Evolutionary conservation across 768 basidiomycete genomes (phyloP).

Genomic region (Auriscalpium orientale): DNA sequence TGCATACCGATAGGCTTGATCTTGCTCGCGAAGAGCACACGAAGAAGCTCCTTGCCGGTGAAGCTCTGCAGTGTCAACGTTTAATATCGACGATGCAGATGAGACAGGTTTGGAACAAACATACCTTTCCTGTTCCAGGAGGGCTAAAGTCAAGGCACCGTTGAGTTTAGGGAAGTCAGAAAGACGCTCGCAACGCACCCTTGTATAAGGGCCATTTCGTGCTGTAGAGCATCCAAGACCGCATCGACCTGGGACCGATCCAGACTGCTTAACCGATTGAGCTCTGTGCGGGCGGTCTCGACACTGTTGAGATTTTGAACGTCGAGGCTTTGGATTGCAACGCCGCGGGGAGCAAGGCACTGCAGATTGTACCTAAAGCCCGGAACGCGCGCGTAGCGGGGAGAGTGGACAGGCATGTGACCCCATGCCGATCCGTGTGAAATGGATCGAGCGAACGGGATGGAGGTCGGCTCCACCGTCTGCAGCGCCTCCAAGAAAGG

Average conservation of each 20-base stretch:
- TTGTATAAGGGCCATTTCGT: conserved; percentile 63
- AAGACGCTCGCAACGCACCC: conserved; percentile 35
- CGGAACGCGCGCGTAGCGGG: conserved; percentile 25
- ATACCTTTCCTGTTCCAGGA: conserved; percentile 73
- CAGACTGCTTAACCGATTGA: conserved; percentile 44
- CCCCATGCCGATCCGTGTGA: not conserved
- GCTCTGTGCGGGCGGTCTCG: conserved; percentile 35
- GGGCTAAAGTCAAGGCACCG: conserved; percentile 34
- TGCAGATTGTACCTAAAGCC: conserved; percentile 49
- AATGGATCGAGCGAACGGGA: conserved; percentile 7
- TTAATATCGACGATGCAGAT: no score
- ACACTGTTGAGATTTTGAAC: conserved; percentile 37
- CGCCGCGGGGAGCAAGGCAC: conserved; percentile 34
- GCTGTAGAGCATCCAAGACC: conserved; percentile 48
- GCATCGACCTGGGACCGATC: conserved; percentile 71
- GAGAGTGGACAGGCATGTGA: not conserved
- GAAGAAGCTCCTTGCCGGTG: conserved; percentile 62
- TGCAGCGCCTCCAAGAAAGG: conserved; percentile 14
- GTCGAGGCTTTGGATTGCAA: conserved; percentile 27
- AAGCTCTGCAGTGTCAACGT: conserved; percentile 36
- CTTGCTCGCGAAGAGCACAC: conserved; percentile 49
- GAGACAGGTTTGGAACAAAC: not conserved
- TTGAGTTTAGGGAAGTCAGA: not conserved
- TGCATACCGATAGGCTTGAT: conserved; percentile 41
- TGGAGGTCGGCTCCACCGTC: conserved; percentile 7